These are phyloP conservation scores for Leccinum disarticulatum DNA, from an alignment of 768 basidiomycete genomes.

Conservation along the genomic window DNA sequence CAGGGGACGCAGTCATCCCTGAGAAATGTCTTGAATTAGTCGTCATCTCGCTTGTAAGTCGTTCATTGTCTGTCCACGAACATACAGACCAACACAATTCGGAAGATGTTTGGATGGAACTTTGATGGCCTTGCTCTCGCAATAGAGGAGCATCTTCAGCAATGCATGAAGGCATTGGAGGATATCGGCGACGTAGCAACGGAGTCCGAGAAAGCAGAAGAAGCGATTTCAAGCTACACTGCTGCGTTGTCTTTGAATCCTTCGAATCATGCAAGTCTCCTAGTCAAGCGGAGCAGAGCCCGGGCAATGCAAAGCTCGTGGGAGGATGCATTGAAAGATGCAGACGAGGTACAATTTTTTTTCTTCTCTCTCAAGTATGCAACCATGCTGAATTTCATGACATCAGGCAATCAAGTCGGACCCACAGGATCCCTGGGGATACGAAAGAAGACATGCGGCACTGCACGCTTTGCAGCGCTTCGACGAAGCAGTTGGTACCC, in stretches of 20 bases:
- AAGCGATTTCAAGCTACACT: slow-evolving; percentile 3
- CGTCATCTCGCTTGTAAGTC: slow-evolving; percentile 11
- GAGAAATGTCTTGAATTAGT: neutral
- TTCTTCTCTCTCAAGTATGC: too few species aligned
- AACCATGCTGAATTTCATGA: neutral
- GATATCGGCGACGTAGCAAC: neutral
- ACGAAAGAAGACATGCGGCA: slow-evolving; percentile 3
- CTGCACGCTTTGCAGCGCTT: neutral
- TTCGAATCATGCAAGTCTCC: neutral
- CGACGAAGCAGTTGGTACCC: neutral
- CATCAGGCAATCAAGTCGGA: slow-evolving; percentile 1
- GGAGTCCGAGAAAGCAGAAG: neutral
- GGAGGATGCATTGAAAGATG: slow-evolving; percentile 13
- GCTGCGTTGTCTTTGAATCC: neutral
- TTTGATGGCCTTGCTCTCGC: slow-evolving; percentile 3
- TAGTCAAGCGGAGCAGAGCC: slow-evolving; percentile 10
- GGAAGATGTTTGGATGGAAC: slow-evolving; percentile 13
- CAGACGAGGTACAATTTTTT: slow-evolving; percentile 5
- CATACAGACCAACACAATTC: neutral
- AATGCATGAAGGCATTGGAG: neutral
- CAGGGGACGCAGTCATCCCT: neutral
- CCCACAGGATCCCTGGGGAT: neutral
- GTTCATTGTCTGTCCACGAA: rapidly evolving
- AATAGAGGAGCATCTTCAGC: neutral
- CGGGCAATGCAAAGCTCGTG: neutral